Evolutionary conservation across 2,329 filamentous ascomycete genomes (phyloP), one percentile per base, ranked within the genome.

Genomic region (Alternaria atra): DNA sequence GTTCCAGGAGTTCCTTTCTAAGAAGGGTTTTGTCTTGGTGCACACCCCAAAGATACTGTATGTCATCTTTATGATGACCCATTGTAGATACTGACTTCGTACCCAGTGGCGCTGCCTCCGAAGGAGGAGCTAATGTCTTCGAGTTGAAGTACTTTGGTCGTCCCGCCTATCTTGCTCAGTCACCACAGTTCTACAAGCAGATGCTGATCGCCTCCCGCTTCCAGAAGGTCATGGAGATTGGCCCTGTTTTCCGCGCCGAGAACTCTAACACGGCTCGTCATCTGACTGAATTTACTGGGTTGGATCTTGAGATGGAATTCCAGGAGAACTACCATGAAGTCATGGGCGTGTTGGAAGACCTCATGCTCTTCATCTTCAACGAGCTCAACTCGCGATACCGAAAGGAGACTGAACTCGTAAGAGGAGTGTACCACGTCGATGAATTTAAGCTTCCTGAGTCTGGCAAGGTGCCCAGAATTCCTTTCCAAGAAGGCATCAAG

Each of bases 41-140:
- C 92, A 97, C 78, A 91, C 94, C 2, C 93, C 95, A 9, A 94
- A 93, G 78, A 84, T 55, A 25, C 56, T 60, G 56, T 60, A 59
- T 15, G 58, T 61, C 6, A 8, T 13, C 10, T 34, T 8, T 30
- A 4, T 42, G 12, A 13, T 20, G 6, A 3, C 15, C 20, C 15
- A 10, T 2, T 27, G 9, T 4, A n/a, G 5, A 17, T 29, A 25
- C 58, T 61, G 25, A 61, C 15, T 25, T 23, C 13, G 5, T 6
- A 32, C 17, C 2, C 17, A 61, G 58, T 56, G 94, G 91, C 51
- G 91, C 94, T 13, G 91, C 95, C 5, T 95, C 93, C 4, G 95
- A 99, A 82, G 94, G 95, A 72, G 95, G 95, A 67, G 89, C 89
- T 69, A 96, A 94, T 76, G 94, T 98, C 40, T 98, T 99, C 80